Percentiles rank a stretch among this genome's conserved stretches.
phyloP scores from a whole-genome alignment of 2,329 filamentous ascomycete genomes.

The Scedosporium apiospermum region DNA sequence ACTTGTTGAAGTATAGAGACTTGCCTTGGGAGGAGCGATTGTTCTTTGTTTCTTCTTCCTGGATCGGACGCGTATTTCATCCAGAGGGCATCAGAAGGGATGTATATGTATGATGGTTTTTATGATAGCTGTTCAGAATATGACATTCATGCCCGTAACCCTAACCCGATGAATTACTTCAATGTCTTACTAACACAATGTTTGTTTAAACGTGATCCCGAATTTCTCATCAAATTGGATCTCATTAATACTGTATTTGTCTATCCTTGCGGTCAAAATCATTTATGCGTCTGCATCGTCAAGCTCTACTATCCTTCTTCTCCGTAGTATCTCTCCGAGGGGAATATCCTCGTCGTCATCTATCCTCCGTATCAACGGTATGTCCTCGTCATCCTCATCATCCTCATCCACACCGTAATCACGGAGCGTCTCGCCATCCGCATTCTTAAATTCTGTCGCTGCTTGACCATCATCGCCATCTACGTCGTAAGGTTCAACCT shows the following conservation, averaged over 20 bases:
- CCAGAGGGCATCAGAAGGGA: neutral
- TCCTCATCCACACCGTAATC: constrained; percentile 79
- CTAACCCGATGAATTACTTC: neutral
- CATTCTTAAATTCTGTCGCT: constrained; percentile 57
- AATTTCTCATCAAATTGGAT: neutral
- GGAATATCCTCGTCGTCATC: constrained; percentile 53
- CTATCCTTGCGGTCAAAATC: neutral
- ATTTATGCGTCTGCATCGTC: neutral
- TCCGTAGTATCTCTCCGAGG: constrained; percentile 54
- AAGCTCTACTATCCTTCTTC: constrained; percentile 31
- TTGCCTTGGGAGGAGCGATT: constrained; percentile 1
- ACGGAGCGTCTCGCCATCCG: constrained; percentile 62
- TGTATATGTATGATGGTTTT: neutral
- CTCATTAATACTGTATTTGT: neutral
- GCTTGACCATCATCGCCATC: constrained; percentile 27
- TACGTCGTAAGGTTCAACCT: constrained; percentile 44
- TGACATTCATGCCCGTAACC: neutral
- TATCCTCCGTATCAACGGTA: constrained; percentile 6
- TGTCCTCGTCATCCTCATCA: constrained; percentile 33
- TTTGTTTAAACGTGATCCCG: neutral
- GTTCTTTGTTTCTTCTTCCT: neutral
- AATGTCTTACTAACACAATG: neutral
- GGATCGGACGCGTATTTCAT: neutral
- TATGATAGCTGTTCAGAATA: neutral
- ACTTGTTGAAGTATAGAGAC: neutral